These are phyloP conservation scores for Phytopythium mirpurense DNA, from an alignment of 352 stramenopile genomes.

Conservation along the genomic window DNA sequence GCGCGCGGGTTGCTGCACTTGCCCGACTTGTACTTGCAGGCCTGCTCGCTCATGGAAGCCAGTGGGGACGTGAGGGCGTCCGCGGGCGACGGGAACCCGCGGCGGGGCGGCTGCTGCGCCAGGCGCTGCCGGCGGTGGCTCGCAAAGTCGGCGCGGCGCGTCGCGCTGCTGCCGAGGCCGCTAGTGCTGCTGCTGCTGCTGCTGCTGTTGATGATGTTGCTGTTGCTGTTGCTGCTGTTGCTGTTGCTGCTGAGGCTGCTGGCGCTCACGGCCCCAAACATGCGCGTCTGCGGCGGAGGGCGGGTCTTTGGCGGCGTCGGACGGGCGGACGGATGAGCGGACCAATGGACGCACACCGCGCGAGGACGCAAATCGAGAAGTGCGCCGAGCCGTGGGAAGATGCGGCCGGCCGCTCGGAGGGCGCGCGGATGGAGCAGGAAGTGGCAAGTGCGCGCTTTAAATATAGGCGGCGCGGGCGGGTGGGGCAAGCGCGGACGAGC, in stretches of 20 bases:
- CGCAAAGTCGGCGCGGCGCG: neutral
- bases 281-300: too few relatives aligned
- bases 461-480: neutral
- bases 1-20: constrained; percentile 80
- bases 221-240: neutral
- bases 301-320: too few relatives aligned
- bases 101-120: neutral
- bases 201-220: neutral
- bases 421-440: neutral
- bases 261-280: neutral
- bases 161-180: neutral
- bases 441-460: constrained; percentile 6
- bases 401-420: neutral
- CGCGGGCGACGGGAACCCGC: constrained; percentile 19
- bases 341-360: neutral
- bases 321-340: too few relatives aligned
- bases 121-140: constrained; percentile 1
- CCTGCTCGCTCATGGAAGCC: constrained; percentile 33
- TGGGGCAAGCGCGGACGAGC: neutral
- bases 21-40: constrained; percentile 86
- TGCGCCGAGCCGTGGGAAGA: neutral
- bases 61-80: constrained; percentile 33
- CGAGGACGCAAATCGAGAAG: constrained; percentile 5
- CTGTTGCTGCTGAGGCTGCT: neutral
- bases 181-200: neutral